These are phyloP conservation scores for Ricinus communis DNA, from an alignment of 345 rosid species.

Conservation along the genomic window DNA sequence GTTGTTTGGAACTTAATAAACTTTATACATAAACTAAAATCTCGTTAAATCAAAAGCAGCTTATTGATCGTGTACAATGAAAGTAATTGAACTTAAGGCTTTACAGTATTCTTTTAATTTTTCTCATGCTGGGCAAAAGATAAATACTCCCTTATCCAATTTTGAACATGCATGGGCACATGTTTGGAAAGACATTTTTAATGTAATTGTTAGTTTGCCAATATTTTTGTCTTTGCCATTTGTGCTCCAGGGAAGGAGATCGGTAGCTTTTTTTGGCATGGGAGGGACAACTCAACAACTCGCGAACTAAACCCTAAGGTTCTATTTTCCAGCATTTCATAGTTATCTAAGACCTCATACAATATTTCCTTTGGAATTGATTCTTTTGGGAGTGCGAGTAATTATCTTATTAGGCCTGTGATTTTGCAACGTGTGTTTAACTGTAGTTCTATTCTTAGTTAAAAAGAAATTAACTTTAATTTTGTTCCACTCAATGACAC, in stretches of 20 bases:
- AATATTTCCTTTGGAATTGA: neutral
- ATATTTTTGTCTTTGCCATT: conserved; percentile 6
- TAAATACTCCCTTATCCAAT: neutral
- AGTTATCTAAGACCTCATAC: conserved; percentile 10
- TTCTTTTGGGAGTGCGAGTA: neutral
- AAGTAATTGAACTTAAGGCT: neutral
- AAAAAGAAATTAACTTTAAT: too few species aligned
- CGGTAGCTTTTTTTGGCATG: conserved; percentile 87
- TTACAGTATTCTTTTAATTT: neutral
- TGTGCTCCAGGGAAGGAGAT: conserved; percentile 58
- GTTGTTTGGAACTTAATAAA: neutral
- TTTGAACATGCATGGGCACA: neutral
- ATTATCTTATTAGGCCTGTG: neutral
- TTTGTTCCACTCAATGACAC: neutral
- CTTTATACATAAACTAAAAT: neutral
- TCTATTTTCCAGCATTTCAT: conserved; percentile 14
- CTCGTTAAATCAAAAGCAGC: neutral
- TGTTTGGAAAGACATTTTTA: neutral
- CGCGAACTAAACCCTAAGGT: conserved; percentile 88
- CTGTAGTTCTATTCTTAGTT: too few species aligned
- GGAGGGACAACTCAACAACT: conserved; percentile 62
- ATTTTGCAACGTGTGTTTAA: too few species aligned
- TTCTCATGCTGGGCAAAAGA: neutral
- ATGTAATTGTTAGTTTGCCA: neutral
- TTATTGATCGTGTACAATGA: neutral